Base-by-base conservation (phyloP, 768 basidiomycete genomes). In the Leccinum fibrillosum region DNA sequence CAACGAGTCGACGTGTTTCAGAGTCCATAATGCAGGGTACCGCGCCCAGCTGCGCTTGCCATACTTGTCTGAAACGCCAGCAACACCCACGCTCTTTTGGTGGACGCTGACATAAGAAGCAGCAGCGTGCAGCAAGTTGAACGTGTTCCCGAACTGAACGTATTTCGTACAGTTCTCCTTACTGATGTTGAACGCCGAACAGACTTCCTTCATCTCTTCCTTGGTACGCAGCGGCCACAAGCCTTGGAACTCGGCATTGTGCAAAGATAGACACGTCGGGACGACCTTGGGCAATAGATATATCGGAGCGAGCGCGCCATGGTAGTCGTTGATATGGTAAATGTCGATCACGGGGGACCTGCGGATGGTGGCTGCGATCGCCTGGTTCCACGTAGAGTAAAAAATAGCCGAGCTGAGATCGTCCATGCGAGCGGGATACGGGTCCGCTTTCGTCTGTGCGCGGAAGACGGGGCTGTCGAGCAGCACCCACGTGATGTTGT, bases 331-430 rank as follows among this genome's bases (percentile, higher is more conserved):
- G 77, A 96, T 76, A 75, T 96, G 94, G 74, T 96, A 96, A 61
- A 97, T 88, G 69, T 97, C 94, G 65, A 96, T 86, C 63, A 86
- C 86, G 1, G 94, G 92, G 75, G 78, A 79, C 55, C 93, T 85
- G 61, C 92, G 88, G 62, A 97, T 89, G 32, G 93, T 91, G 48
- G 92, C 88, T 17, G 94, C 93, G 62, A 97, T 94, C 47, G 94
- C 92, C 74, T 97, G 94, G 68, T 97, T 97, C 94, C 94, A 97
- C 17, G 94, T 94, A 51, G 94, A 96, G 72, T 97, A 97, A 80
- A 96, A 97, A 69, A 96, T 96, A 44, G 94, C 94, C 10, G 94
- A 96, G 64, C 89, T 90, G 62, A 97, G 80, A 72, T 97, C 94
- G 69, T 97, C 94, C 94, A 97, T 97, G 66, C 94, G 91, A 66